Base-by-base conservation (phyloP, 2,329 filamentous ascomycete species). In the Cyclaneusma minus region DNA sequence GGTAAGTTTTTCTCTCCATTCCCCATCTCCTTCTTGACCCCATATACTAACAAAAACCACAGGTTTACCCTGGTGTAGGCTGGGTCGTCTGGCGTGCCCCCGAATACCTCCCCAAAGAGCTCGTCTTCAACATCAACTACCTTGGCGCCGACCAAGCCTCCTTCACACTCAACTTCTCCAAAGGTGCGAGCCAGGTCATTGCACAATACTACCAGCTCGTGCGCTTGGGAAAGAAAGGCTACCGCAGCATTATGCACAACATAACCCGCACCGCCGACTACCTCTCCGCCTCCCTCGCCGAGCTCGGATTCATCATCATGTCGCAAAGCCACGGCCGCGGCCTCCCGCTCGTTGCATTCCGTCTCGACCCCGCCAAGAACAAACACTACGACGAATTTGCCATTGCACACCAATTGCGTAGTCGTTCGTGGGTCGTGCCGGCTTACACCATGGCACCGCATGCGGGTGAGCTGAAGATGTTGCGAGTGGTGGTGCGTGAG, bases 51-150 rank as follows among this genome's bases (percentile, higher is more conserved):
- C 18, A 20, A 11, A 20, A 7, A 58, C 71, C 12, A 61, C 22
- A 56, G 38, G 64, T 91, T 25, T 93, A 94, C 48, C 85, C 85
- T 1, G 85, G 87, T 50, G 81, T 95, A 9, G 87, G 87, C 31
- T 95, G 87, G 87, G 73, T 87, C 7, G 62, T 94, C 38, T 94
- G 85, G 84, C 72, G 85, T 24, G 68, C 72, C 20, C 68, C 81
- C 26, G 76, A 89, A 50, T 89, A 64, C 54, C 66, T 93, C 3
- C 87, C 87, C 6, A 48, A 87, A 47, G 85, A 94, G 45, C 73
- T 94, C 13, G 83, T 95, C 43, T 95, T 95, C 69, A 94, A 93
- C 64, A 94, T 95, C 67, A 94, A 94, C 65, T 95, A 95, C 56
- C 76, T 94, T 5, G 87, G 87, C 25, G 85, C 87, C 7, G 83